phyloP scores from a whole-genome alignment of 768 basidiomycete species.

The Amanita subjunquillea region DNA sequence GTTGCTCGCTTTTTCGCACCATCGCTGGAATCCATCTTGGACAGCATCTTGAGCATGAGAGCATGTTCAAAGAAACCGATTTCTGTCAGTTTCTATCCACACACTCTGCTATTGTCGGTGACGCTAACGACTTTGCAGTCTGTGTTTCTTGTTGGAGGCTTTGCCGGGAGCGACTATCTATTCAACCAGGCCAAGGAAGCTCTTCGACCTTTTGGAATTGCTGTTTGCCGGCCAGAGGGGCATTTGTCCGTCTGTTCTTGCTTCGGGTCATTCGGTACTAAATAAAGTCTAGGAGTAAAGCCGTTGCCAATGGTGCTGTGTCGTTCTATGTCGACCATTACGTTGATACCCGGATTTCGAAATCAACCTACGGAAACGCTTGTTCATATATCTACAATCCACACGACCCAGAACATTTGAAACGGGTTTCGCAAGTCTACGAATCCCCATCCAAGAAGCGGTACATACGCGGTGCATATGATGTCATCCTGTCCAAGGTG shows the following conservation, averaged over 20 bases:
- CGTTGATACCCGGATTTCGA: conserved; percentile 10
- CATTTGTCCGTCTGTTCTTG: conserved; percentile 23
- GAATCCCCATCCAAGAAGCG: conserved; percentile 6
- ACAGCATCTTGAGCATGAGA: conserved; percentile 3
- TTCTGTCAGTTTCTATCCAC: background rate
- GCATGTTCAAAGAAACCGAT: background rate
- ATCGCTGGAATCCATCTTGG: conserved; percentile 9
- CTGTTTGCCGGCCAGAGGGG: conserved; percentile 27
- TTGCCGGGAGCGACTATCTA: conserved; percentile 35
- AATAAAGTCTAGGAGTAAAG: conserved; percentile 9
- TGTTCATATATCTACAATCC: conserved; percentile 9
- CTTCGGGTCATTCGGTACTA: background rate
- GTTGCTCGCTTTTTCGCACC: conserved; percentile 13
- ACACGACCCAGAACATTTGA: conserved; percentile 9
- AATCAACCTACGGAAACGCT: conserved; percentile 7
- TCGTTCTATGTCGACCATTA: conserved; percentile 11
- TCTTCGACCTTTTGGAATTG: conserved; percentile 19
- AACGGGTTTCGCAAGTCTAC: background rate
- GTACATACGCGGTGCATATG: conserved; percentile 12
- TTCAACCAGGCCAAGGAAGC: conserved; percentile 21
- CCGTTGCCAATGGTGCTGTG: conserved; percentile 13
- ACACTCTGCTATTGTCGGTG: background rate
- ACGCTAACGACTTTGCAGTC: conserved; percentile 8
- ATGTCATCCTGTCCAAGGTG: conserved; percentile 17
- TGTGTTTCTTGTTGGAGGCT: conserved; percentile 33